phyloP scores from a whole-genome alignment of 2,329 filamentous ascomycete species.

The Fusarium paranaense region DNA sequence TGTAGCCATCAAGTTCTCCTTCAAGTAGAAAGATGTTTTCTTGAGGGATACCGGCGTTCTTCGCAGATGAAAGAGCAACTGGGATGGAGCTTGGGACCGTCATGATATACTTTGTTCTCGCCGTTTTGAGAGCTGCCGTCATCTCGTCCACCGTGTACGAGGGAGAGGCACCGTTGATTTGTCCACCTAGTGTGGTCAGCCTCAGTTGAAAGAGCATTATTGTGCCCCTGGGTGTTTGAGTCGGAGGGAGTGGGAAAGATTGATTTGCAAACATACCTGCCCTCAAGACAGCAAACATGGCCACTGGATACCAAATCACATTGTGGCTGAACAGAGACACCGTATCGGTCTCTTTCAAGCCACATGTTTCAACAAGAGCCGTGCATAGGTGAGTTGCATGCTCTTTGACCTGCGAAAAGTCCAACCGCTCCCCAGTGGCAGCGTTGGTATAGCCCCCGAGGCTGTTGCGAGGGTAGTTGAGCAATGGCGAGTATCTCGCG shows the following conservation, averaged over 20 bases:
- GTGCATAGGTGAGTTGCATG: conserved; percentile 7
- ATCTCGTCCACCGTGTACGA: conserved; percentile 21
- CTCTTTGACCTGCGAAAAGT: neutral
- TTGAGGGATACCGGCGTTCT: conserved; percentile 3
- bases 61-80: neutral
- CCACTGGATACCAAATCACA: conserved; percentile 19
- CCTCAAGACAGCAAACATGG: conserved; percentile 14
- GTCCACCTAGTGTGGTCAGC: neutral
- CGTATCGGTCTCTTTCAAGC: neutral
- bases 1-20: neutral
- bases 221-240: no score
- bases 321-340: conserved; percentile 8
- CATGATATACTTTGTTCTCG: conserved; percentile 15
- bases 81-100: neutral
- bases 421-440: neutral
- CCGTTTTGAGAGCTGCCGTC: conserved; percentile 2
- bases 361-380: neutral
- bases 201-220: no score
- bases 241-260: no score
- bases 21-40: conserved; percentile 1
- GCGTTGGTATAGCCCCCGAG: conserved; percentile 13
- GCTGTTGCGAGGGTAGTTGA: neutral
- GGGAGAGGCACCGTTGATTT: conserved; percentile 13
- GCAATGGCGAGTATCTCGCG: conserved; percentile 2
- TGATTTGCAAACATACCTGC: neutral